phyloP scores from a whole-genome alignment of 1,139 yeast species.

The Diutina pseudorugosa region DNA sequence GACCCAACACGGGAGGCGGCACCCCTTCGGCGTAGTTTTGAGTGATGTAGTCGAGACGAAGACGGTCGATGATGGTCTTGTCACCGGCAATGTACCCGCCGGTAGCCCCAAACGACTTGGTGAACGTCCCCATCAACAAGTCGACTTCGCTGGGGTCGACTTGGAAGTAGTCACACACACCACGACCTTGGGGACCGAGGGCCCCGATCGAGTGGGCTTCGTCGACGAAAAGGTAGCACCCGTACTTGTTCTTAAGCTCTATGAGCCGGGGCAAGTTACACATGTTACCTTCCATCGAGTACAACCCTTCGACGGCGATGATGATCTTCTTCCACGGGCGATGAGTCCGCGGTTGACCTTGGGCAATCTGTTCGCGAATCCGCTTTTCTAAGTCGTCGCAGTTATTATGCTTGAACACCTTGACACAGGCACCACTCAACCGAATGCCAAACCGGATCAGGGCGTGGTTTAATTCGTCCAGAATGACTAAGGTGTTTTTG shows the following conservation, averaged over 20 bases:
- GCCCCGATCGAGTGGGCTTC: conserved; percentile 99
- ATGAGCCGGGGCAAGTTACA: conserved; percentile 73
- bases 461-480: conserved; percentile 92
- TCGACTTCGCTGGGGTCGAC: conserved; percentile 69
- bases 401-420: conserved; percentile 87
- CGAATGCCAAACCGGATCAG: conserved; percentile 93
- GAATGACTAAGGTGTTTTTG: conserved; percentile 77
- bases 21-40: conserved; percentile 73
- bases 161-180: conserved; percentile 87
- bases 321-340: conserved; percentile 96
- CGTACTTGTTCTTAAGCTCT: conserved; percentile 71
- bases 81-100: conserved; percentile 91
- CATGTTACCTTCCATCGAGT: conserved; percentile 97
- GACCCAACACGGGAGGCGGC: conserved; percentile 85
- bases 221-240: conserved; percentile 82
- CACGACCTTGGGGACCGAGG: conserved; percentile 85
- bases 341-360: conserved; percentile 93
- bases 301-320: conserved; percentile 89
- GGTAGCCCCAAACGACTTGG: conserved; percentile 96
- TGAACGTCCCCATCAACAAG: conserved; percentile 91
- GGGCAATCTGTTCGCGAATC: conserved; percentile 78
- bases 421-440: conserved; percentile 85
- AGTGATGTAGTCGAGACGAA: conserved; percentile 64
- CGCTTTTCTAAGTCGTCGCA: conserved; percentile 71
- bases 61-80: conserved; percentile 53